Evolutionary conservation across 352 stramenopile species (phyloP), one percentile per base, ranked within the genome.

Genomic region (Pythium volutum): DNA sequence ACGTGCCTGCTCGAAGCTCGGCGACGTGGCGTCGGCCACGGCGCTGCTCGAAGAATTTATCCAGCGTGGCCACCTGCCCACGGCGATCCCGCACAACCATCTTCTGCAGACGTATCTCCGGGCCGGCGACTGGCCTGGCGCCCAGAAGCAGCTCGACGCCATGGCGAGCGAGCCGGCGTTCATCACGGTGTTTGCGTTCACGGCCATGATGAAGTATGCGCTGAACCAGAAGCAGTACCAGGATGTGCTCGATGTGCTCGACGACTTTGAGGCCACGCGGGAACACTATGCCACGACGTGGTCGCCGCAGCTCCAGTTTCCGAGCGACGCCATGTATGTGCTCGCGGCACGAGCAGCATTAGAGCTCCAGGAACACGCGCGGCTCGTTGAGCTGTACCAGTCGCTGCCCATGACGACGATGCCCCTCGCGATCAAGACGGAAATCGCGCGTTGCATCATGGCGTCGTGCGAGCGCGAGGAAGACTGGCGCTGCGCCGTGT

Each of bases 401-500:
- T 58, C 75, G 16, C 59, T 87, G 36, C 73, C 46, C 9, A 36
- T 63, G 75, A 1, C 56, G 55, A 76, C 75, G 55, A 78, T 77
- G 63, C 81, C 83, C 8, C 69, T 79, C 41, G 61, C 70, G n/a
- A 73, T 92, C 52, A 81, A 79, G 60, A 73, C 71, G 25, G 69
- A 84, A 55, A 55, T 92, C 26, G 75, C 82, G 8, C 49, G 63
- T 18, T 38, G 81, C 33, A 74, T 74, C 20, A 71, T 95, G 15
- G 66, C 64, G 42, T 89, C 84, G 22, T 89, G 80, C 45, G 81
- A 90, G 39, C 65, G 64, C 20, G 59, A 86, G 16, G 74, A 75
- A 23, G 86, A 93, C 66, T 95, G 86, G 86, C 76, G 83, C 15
- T 64, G 66, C 11, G 85, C 84, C 14, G 86, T 95, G 47, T 79